Conservation (phyloP, 495 filamentous ascomycete species). For the Rhizodiscina lignyota region DNA sequence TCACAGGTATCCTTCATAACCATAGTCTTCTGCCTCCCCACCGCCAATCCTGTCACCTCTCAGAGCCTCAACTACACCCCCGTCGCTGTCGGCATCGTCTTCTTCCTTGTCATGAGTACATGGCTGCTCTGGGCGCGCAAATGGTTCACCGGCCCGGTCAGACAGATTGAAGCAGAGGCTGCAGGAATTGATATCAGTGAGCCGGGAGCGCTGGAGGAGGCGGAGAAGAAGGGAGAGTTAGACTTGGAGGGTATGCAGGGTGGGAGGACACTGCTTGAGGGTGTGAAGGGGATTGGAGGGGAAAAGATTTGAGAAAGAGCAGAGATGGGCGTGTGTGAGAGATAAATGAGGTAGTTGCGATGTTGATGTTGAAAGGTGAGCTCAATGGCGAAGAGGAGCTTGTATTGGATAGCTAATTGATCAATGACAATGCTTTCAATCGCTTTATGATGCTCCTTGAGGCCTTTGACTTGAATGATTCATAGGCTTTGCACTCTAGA, state of each 20-base stretch:
- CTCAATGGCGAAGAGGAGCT: too few species aligned
- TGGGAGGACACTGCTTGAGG: too few species aligned
- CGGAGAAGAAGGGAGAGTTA: slow-evolving; percentile 15
- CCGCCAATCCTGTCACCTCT: slow-evolving; percentile 38
- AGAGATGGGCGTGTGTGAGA: too few species aligned
- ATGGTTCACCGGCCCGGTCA: slow-evolving; percentile 42
- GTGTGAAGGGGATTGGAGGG: too few species aligned
- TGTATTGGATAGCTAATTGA: too few species aligned
- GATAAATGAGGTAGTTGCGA: too few species aligned
- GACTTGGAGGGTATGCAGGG: neutral
- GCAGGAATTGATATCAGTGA: slow-evolving; percentile 31
- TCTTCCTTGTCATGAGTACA: slow-evolving; percentile 23
- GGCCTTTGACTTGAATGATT: too few species aligned
- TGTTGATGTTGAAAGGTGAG: too few species aligned
- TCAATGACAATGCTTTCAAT: too few species aligned
- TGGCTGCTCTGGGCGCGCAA: slow-evolving; percentile 33
- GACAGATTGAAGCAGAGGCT: slow-evolving; percentile 34
- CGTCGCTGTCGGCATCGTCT: slow-evolving; percentile 44
- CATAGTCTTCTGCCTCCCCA: slow-evolving; percentile 48
- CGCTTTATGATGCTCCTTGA: too few species aligned
- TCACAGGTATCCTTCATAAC: slow-evolving; percentile 29
- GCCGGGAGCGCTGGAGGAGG: slow-evolving; percentile 30
- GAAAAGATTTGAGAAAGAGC: too few species aligned
- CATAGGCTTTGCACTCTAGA: too few species aligned
- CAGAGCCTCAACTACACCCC: slow-evolving; percentile 48